Evolutionary conservation across 2,329 filamentous ascomycete species (phyloP).

Genomic region (Scortechinia acanthostroma): DNA sequence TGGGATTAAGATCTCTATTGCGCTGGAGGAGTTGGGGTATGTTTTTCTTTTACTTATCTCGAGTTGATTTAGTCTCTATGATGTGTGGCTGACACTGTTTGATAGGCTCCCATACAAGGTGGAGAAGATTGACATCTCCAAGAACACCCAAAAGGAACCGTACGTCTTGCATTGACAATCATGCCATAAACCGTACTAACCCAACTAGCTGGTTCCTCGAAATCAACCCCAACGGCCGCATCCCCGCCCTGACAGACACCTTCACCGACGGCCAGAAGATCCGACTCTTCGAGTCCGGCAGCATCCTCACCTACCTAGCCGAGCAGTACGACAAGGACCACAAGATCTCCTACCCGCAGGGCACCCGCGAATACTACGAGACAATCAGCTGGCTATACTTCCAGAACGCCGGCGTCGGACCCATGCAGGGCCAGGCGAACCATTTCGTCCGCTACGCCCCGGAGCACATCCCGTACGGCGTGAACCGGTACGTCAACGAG

Average conservation of each 20-base stretch:
- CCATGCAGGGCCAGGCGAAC: slow-evolving; percentile 79
- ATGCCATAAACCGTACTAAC: too few relatives aligned
- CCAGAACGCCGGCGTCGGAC: slow-evolving; percentile 74
- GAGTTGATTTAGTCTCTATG: not conserved
- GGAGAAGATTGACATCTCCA: slow-evolving; percentile 57
- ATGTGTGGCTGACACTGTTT: not conserved
- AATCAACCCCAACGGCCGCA: slow-evolving; percentile 89
- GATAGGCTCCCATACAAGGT: slow-evolving; percentile 68
- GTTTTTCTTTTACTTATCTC: too few relatives aligned
- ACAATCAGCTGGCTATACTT: slow-evolving; percentile 73
- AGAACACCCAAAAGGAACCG: slow-evolving; percentile 66
- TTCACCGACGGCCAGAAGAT: slow-evolving; percentile 69
- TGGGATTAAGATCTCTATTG: slow-evolving; percentile 82
- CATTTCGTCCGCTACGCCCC: slow-evolving; percentile 80
- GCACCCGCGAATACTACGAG: slow-evolving; percentile 70
- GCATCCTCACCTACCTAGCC: slow-evolving; percentile 77
- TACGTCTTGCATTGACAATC: not conserved
- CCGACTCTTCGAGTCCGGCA: slow-evolving; percentile 74
- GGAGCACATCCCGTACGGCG: slow-evolving; percentile 74
- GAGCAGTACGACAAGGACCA: slow-evolving; percentile 75
- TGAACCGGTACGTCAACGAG: slow-evolving; percentile 77
- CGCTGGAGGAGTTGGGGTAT: slow-evolving; percentile 71
- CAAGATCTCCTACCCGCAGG: slow-evolving; percentile 74
- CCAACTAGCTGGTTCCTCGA: slow-evolving; percentile 74
- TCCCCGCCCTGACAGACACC: slow-evolving; percentile 78